Base-by-base conservation (phyloP, 345 rosid species). In the Lepidium africanum region DNA sequence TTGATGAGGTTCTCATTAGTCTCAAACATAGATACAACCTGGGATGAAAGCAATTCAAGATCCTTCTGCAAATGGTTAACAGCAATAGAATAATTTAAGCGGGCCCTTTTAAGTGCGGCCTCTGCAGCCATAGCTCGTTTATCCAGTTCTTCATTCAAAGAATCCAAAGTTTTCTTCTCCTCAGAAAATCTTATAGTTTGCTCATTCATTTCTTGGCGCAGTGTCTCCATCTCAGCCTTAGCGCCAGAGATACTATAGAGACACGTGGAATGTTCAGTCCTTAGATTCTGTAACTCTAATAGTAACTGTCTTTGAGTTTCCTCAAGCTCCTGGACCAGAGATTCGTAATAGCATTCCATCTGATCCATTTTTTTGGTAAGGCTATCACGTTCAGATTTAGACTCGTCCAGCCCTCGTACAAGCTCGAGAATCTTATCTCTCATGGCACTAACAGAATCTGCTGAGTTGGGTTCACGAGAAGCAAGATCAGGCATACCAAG, bases 311-410 rank as follows among this genome's bases (percentile, higher is more conserved):
- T 82, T 77, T 94, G 99, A 73, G 86, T 89, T 79, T 90, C 99
- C 88, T 91, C 99, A 37, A 94, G 97, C 85, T 94, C 99, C 80
- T 88, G 96, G 54, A 94, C 82, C 40, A 94, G 84, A 39, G 92
- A 88, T 81, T 94, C 97, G 54, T 94, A 94, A 74, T 94, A 91
- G 71, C 97, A 87, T 76, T 94, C 99, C 99, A 94, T 94, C 88
- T 94, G 90, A 69, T 81, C 89, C 96, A 91, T 91, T 85, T 94
- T 94, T 84, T 84, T 88, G 37, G 87, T 79, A 70, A 94, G 92
- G 82, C 83, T 84, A 75, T 83, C 95, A 63, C 79, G 79, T 81
- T 91, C 97, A 71, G 86, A 80, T 82, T 91, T 91, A 57, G 97
- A 86, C 62, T 86, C 95, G 65, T 89, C 96, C 82, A 94, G 77